These are phyloP conservation scores for Diaporthe destruens DNA, from an alignment of 2,329 filamentous ascomycete species.

Conservation along the genomic window DNA sequence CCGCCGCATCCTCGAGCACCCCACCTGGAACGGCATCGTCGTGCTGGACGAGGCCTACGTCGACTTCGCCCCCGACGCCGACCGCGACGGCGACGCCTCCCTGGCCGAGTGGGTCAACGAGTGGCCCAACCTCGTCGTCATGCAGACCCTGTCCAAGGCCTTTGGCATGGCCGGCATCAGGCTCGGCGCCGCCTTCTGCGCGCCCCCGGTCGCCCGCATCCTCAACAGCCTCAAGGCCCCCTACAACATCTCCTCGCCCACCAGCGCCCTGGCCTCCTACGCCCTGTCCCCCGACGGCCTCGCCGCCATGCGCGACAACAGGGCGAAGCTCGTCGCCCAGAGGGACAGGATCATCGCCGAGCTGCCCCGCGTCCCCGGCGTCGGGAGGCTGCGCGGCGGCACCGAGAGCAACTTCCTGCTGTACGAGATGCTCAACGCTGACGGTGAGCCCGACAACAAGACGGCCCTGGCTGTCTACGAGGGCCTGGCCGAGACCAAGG, in stretches of 20 bases:
- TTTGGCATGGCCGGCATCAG: conserved; percentile 96
- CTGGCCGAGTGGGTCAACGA: conserved; percentile 92
- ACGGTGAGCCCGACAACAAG: conserved; percentile 82
- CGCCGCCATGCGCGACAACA: conserved; percentile 78
- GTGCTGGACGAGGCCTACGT: conserved; percentile 96
- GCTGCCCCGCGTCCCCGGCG: conserved; percentile 79
- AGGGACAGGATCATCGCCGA: conserved; percentile 80
- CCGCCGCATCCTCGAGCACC: conserved; percentile 80
- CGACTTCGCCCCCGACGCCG: conserved; percentile 77
- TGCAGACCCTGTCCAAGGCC: conserved; percentile 98
- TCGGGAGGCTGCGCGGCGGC: conserved; percentile 86
- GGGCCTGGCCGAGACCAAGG: conserved; percentile 83
- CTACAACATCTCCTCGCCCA: conserved; percentile 94
- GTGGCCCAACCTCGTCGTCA: conserved; percentile 95
- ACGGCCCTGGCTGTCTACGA: conserved; percentile 86
- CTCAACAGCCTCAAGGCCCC: conserved; percentile 95
- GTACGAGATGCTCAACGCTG: conserved; percentile 83
- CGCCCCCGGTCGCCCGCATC: conserved; percentile 78
- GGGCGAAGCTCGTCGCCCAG: conserved; percentile 78
- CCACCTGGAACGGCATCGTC: conserved; percentile 94
- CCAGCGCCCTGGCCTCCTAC: conserved; percentile 81
- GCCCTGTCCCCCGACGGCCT: conserved; percentile 78
- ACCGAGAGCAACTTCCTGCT: conserved; percentile 89
- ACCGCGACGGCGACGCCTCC: conserved; percentile 71
- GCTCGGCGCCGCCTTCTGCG: conserved; percentile 86